Conservation (phyloP, 140 eudicot genomes). For the Erigeron philadelphicus region DNA sequence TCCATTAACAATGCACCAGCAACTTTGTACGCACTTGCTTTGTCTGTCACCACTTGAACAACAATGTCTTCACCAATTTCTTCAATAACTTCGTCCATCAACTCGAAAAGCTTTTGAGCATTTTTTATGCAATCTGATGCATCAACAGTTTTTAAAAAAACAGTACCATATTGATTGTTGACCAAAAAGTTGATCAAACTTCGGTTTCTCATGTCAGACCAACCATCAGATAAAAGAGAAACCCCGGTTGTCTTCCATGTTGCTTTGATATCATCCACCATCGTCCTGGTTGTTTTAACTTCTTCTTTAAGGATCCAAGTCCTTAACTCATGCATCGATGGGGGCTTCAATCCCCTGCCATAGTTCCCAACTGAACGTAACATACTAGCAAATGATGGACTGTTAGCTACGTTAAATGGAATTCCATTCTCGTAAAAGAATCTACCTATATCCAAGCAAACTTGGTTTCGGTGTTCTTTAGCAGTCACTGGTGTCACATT, state of each 20-base stretch:
- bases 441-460: constrained; percentile 13
- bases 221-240: constrained; percentile 2
- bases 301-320: constrained; percentile 22
- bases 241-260: constrained; percentile 14
- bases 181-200: constrained; percentile 6
- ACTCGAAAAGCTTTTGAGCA: constrained; percentile 2
- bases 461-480: constrained; percentile 16
- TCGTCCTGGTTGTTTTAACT: constrained; percentile 1
- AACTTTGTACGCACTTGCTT: constrained; percentile 13
- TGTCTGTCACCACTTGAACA: constrained; percentile 16
- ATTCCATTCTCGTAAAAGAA: constrained; percentile 18
- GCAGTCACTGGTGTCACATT: constrained; percentile 10
- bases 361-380: constrained; percentile 6
- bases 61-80: constrained; percentile 11
- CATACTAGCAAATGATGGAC: constrained; percentile 15
- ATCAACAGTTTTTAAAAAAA: not conserved
- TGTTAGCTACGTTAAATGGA: not conserved
- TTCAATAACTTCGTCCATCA: constrained; percentile 17
- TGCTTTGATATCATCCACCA: constrained; percentile 17
- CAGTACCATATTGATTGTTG: not conserved
- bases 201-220: constrained; percentile 10
- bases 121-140: constrained; percentile 6
- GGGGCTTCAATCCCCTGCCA: constrained; percentile 9
- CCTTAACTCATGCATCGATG: constrained; percentile 20
- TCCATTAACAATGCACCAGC: constrained; percentile 5